Evolutionary conservation across 2,329 filamentous ascomycete genomes (phyloP).

Genomic region (Cladosporium halotolerans): DNA sequence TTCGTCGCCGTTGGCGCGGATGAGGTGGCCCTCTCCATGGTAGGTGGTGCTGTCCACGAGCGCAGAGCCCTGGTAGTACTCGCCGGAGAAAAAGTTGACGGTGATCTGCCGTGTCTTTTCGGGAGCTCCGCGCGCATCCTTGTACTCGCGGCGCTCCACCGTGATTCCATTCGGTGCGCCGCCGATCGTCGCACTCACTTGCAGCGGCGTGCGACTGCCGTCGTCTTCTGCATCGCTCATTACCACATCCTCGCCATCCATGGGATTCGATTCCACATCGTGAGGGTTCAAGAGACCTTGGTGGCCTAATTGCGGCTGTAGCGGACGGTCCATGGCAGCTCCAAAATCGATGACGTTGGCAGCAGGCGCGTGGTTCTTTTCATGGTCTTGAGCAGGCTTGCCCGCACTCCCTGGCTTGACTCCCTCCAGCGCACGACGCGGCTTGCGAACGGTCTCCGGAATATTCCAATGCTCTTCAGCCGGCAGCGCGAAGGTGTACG

Average conservation of each 20-base stretch:
- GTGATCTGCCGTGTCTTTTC: conserved; percentile 39
- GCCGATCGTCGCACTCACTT: conserved; percentile 28
- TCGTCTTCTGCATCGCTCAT: conserved; percentile 25
- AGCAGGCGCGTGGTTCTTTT: neutral
- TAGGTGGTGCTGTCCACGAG: conserved; percentile 37
- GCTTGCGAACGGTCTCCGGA: conserved; percentile 7
- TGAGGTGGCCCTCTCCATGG: conserved; percentile 51
- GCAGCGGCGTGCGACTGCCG: conserved; percentile 1
- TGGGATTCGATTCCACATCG: conserved; percentile 20
- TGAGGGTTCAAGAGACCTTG: too few relatives aligned
- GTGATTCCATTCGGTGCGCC: conserved; percentile 40
- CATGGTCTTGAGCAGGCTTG: neutral
- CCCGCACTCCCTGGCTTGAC: neutral
- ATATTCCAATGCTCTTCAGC: conserved; percentile 10
- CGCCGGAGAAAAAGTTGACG: conserved; percentile 48
- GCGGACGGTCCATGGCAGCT: neutral
- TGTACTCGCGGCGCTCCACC: conserved; percentile 1
- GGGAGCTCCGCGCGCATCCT: neutral
- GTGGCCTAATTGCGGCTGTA: neutral
- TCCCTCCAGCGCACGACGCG: neutral
- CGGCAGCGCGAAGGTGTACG: conserved; percentile 31
- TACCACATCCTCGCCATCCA: conserved; percentile 34
- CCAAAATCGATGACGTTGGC: neutral
- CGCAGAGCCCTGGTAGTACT: conserved; percentile 50
- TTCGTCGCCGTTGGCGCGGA: conserved; percentile 48